phyloP scores from a whole-genome alignment of 345 rosid genomes.

The Camelina laxa region DNA sequence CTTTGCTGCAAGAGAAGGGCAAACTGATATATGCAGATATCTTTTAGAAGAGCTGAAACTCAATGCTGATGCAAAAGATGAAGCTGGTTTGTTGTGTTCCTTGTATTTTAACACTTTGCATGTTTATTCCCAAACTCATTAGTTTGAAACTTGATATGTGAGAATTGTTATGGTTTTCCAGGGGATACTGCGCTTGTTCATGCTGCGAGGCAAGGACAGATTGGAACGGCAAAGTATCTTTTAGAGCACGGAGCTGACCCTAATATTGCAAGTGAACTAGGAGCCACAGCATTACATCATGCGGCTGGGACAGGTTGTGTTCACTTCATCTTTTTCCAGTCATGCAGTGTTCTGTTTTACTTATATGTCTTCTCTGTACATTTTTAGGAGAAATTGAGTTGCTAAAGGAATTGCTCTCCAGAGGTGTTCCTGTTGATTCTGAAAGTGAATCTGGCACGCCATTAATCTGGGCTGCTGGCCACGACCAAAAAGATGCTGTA shows the following conservation, averaged over 20 bases:
- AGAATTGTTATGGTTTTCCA: constrained; percentile 42
- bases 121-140: background rate
- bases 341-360: constrained; percentile 16
- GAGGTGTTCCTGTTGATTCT: constrained; percentile 72
- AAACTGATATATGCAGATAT: constrained; percentile 78
- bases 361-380: constrained; percentile 8
- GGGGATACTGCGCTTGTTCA: constrained; percentile 95
- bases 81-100: constrained; percentile 63
- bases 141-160: constrained; percentile 16
- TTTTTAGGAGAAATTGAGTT: constrained; percentile 71
- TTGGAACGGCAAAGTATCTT: constrained; percentile 73
- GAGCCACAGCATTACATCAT: constrained; percentile 91
- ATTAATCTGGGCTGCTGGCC: constrained; percentile 93
- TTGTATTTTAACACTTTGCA: background rate
- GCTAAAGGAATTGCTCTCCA: constrained; percentile 64
- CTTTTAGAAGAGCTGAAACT: constrained; percentile 83
- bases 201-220: constrained; percentile 93
- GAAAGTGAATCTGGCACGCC: constrained; percentile 93
- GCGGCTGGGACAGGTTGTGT: constrained; percentile 78
- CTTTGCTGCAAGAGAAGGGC: constrained; percentile 92
- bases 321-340: background rate
- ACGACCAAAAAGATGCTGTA: constrained; percentile 73
- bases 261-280: constrained; percentile 73
- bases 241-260: constrained; percentile 80
- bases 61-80: constrained; percentile 68